Conservation (phyloP, 345 rosid species). For the Eucalyptus camaldulensis region DNA sequence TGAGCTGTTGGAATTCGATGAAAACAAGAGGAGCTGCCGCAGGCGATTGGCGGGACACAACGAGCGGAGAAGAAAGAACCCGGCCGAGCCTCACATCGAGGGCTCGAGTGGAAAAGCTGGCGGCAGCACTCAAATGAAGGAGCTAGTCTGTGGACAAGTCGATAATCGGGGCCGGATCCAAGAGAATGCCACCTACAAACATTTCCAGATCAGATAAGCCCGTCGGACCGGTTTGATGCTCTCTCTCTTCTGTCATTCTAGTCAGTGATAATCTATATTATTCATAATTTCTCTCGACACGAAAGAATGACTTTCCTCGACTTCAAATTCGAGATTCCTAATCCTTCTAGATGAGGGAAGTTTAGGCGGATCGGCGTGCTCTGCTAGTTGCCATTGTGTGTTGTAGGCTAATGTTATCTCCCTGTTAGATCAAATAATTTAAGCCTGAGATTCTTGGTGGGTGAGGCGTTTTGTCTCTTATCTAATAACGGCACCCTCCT, state of each 20-base stretch:
- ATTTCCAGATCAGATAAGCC: conserved; percentile 26
- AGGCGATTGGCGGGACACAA: conserved; percentile 50
- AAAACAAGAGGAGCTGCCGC: conserved; percentile 1
- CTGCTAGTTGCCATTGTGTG: neutral
- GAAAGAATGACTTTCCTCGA: neutral
- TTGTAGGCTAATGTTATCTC: neutral
- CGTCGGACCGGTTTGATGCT: conserved; percentile 4
- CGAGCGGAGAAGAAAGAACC: conserved; percentile 39
- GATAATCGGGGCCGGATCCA: conserved; percentile 24
- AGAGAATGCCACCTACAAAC: conserved; percentile 25
- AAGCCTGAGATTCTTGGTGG: neutral
- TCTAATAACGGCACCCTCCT: neutral
- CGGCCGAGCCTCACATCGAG: conserved; percentile 14
- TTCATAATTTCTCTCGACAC: neutral
- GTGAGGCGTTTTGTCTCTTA: neutral
- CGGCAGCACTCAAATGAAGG: conserved; percentile 1
- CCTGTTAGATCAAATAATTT: neutral
- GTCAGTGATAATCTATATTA: neutral
- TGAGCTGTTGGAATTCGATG: conserved; percentile 37
- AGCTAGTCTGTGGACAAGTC: conserved; percentile 13
- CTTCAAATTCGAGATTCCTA: neutral
- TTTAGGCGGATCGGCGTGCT: neutral
- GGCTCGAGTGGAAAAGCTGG: conserved; percentile 15
- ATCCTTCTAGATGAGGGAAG: neutral
- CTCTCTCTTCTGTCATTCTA: conserved; percentile 54